phyloP scores from a whole-genome alignment of 2,329 filamentous ascomycete species.

The Zasmidium citrigriseum region DNA sequence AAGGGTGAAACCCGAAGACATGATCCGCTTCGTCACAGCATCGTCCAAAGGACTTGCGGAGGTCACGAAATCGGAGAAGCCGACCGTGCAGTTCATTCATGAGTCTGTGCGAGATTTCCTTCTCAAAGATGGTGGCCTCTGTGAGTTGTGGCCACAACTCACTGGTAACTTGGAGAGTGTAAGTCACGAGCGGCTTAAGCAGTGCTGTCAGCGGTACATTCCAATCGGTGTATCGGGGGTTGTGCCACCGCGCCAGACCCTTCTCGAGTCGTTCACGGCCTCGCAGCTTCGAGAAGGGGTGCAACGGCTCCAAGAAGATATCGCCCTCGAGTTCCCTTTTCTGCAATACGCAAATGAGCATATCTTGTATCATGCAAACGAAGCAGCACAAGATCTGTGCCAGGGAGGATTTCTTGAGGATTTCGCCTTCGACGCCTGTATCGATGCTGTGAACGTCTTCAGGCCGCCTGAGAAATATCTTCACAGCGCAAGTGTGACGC shows the following conservation, averaged over 20 bases:
- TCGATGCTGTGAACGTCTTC: conserved; percentile 34
- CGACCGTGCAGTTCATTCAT: conserved; percentile 56
- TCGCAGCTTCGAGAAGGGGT: background rate
- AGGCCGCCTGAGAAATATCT: conserved; percentile 28
- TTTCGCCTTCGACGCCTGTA: conserved; percentile 35
- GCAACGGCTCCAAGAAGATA: conserved; percentile 19
- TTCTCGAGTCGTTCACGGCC: background rate
- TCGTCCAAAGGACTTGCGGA: conserved; percentile 56
- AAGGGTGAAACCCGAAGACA: conserved; percentile 14
- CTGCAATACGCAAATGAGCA: conserved; percentile 46
- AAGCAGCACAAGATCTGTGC: conserved; percentile 30
- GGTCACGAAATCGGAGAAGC: conserved; percentile 33
- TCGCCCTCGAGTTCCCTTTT: conserved; percentile 43
- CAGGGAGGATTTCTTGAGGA: conserved; percentile 36
- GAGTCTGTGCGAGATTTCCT: conserved; percentile 55
- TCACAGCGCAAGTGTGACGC: conserved; percentile 28
- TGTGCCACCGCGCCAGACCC: background rate
- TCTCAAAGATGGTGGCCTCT: conserved; percentile 38
- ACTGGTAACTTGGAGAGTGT: background rate
- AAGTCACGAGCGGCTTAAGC: conserved; percentile 22
- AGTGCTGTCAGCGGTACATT: conserved; percentile 16
- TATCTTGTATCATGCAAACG: conserved; percentile 46
- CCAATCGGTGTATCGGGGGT: background rate
- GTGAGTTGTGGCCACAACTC: conserved; percentile 31
- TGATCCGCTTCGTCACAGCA: conserved; percentile 40